phyloP scores from a whole-genome alignment of 2,329 filamentous ascomycete genomes.

The Fusarium continuum region DNA sequence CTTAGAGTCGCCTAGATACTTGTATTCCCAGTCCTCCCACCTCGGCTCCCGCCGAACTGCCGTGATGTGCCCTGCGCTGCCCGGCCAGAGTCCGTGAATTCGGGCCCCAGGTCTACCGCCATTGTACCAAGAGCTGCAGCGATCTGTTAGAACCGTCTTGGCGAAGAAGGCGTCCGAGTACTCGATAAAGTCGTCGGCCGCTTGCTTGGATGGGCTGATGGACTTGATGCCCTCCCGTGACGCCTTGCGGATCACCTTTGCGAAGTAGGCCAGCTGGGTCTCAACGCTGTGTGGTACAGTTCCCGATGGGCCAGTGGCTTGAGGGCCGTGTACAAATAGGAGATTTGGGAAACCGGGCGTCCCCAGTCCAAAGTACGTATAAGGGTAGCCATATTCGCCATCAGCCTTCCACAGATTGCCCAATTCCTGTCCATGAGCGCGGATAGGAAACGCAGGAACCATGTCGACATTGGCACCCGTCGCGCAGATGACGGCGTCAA shows the following conservation, averaged over 20 bases:
- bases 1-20: conserved; percentile 54
- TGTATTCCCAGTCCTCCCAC: conserved; percentile 66
- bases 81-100: conserved; percentile 76
- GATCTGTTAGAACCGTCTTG: conserved; percentile 65
- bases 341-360: conserved; percentile 75
- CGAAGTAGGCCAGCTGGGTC: conserved; percentile 70
- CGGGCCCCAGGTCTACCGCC: conserved; percentile 68
- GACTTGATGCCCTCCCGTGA: conserved; percentile 72
- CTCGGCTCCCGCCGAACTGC: conserved; percentile 63
- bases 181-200: conserved; percentile 70
- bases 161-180: conserved; percentile 67
- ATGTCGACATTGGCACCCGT: conserved; percentile 72
- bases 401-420: conserved; percentile 64
- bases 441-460: conserved; percentile 68
- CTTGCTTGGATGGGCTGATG: conserved; percentile 64
- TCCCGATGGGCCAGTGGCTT: conserved; percentile 67
- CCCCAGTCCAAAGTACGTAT: conserved; percentile 72
- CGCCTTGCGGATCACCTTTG: conserved; percentile 73
- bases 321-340: conserved; percentile 70
- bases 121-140: conserved; percentile 78
- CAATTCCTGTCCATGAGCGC: conserved; percentile 63
- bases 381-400: conserved; percentile 68
- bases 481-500: conserved; percentile 73
- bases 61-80: conserved; percentile 70
- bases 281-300: conserved; percentile 75